phyloP scores from a whole-genome alignment of 208 protist genomes.

The Crithidia acanthocephali region DNA sequence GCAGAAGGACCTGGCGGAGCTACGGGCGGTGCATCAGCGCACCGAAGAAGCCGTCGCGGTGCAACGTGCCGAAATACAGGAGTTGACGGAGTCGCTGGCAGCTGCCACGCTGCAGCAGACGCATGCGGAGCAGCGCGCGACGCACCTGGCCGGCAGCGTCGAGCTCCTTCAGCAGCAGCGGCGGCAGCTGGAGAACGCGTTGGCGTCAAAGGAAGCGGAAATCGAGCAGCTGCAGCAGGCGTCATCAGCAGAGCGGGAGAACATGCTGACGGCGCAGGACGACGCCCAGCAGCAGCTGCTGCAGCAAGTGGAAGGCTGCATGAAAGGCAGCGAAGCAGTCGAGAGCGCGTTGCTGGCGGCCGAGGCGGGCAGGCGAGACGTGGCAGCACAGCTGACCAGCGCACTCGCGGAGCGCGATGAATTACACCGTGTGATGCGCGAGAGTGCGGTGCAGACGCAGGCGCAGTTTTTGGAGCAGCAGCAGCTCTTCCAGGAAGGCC shows the following conservation, averaged over 20 bases:
- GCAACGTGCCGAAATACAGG: slow-evolving; percentile 23
- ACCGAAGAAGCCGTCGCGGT: slow-evolving; percentile 29
- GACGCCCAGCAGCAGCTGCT: slow-evolving; percentile 23
- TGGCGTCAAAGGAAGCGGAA: slow-evolving; percentile 23
- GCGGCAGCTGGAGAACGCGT: slow-evolving; percentile 13
- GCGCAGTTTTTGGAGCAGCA: slow-evolving; percentile 71
- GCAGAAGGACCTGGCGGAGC: slow-evolving; percentile 22
- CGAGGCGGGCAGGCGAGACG: slow-evolving; percentile 31
- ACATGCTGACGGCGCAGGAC: slow-evolving; percentile 24
- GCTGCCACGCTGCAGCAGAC: slow-evolving; percentile 18
- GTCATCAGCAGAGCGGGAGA: slow-evolving; percentile 12
- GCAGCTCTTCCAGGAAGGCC: slow-evolving; percentile 41
- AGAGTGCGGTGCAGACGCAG: slow-evolving; percentile 27
- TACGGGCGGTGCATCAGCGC: slow-evolving; percentile 34
- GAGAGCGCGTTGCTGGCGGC: slow-evolving; percentile 40
- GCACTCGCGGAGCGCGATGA: slow-evolving; percentile 31
- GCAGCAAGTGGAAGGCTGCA: slow-evolving; percentile 48
- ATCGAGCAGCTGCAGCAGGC: slow-evolving; percentile 19
- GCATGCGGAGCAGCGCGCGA: slow-evolving; percentile 21
- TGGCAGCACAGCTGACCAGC: slow-evolving; percentile 24
- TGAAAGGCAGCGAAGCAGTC: slow-evolving; percentile 45
- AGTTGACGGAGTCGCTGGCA: slow-evolving; percentile 23
- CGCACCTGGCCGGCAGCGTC: slow-evolving; percentile 7
- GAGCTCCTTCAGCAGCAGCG: slow-evolving; percentile 13
- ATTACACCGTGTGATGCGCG: slow-evolving; percentile 29